Base-by-base conservation (phyloP, 495 filamentous ascomycete genomes). In the Oleoguttula mirabilis region DNA sequence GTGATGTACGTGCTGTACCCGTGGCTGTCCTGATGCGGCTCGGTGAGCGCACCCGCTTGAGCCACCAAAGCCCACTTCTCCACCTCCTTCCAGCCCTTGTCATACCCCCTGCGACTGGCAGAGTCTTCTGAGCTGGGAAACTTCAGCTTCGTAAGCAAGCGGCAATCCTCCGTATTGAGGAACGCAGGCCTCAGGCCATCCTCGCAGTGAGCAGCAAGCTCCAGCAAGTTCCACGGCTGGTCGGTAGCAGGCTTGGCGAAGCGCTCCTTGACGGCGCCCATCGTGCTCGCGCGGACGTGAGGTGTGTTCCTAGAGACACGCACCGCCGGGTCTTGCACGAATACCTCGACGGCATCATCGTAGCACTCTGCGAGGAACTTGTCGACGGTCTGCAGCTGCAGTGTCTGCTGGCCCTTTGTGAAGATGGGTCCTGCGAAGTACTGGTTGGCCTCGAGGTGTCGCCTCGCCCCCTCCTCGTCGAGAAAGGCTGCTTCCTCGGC, bases 1-100 rank as follows among this genome's bases (percentile, higher is more conserved):
- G 51, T 57, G 34, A 60, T 57, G 42, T 48, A 59, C 3, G 56
- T 59, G 22, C 32, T 40, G 42, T 50, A 54, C 14, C 41, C 51
- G 36, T 54, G 51, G 22, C 30, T 37, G 30, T 54, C 51, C 21
- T 54, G 51, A 20, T 54, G 51, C n/a, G 51, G 51, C 21, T 50
- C 46, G 14, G 51, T 54, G 2, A 54, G 33, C 1, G 51, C 47
- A 5, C 50, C 50, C n/a, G 36, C 47, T 32, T 54, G 46, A 2
- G 46, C 51, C 20, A 45, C 12, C 23, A 54, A 24, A 19, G 34
- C 41, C 51, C 51, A 54, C 33, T 50, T 45, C 39, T 54, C 51
- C 15, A 54, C 35, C 20, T 49, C 47, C 22, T 50, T 46, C 32
- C 35, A 54, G n/a, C 51, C 46, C 1, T 20, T 17, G 11, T 44